Conservation (phyloP, 176 grass and related monocot genomes). For the Oryza meridionalis region DNA sequence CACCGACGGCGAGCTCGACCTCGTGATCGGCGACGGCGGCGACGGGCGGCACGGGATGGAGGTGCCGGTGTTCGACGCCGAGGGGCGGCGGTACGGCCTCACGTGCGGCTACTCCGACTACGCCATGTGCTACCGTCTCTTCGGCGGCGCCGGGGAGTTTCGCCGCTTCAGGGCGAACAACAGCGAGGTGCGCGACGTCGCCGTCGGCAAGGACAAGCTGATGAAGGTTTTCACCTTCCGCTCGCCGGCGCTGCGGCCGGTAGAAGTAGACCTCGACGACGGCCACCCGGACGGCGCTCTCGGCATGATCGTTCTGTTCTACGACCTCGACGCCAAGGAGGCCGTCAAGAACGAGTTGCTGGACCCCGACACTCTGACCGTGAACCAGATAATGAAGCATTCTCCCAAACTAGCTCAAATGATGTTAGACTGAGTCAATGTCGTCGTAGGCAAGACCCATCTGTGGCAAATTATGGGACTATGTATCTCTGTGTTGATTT, state of each 20-base stretch:
- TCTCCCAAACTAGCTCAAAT: too few species aligned
- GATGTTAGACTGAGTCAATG: too few species aligned
- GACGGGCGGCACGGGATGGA: neutral
- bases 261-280: too few species aligned
- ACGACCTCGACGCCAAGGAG: too few species aligned
- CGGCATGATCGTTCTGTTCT: too few species aligned
- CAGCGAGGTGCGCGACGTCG: neutral
- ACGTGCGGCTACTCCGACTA: neutral
- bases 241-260: neutral
- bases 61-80: conserved; percentile 1
- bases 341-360: too few species aligned
- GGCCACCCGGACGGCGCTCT: too few species aligned
- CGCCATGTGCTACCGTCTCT: conserved; percentile 3
- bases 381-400: too few species aligned
- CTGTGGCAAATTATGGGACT: too few species aligned
- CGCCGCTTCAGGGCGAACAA: neutral
- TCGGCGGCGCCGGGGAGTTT: neutral
- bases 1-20: conserved; percentile 8
- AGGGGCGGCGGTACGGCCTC: conserved; percentile 1
- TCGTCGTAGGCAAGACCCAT: too few species aligned
- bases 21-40: neutral
- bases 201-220: neutral
- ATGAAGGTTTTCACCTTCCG: conserved; percentile 20
- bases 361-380: too few species aligned
- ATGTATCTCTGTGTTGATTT: too few species aligned